Conservation (phyloP, 768 basidiomycete species). For the Tubosaeta sp. region DNA sequence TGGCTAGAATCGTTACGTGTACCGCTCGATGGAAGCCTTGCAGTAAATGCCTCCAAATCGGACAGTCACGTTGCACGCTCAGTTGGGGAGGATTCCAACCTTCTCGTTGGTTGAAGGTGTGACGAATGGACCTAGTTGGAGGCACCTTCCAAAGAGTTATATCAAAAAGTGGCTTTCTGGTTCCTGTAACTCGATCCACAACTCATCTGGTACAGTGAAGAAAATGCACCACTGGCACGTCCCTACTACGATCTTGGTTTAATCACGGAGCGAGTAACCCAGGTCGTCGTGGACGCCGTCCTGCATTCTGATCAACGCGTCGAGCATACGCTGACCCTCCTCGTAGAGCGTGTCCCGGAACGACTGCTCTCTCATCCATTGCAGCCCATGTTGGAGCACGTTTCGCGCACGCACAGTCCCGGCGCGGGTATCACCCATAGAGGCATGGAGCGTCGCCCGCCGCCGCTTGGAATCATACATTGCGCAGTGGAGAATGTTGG, state of each 20-base stretch:
- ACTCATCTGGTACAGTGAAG: too few species aligned
- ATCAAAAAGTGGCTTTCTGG: too few species aligned
- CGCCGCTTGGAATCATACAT: slow-evolving; percentile 46
- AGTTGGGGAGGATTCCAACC: too few species aligned
- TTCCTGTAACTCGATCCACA: too few species aligned
- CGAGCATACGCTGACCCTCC: slow-evolving; percentile 48
- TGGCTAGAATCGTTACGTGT: too few species aligned
- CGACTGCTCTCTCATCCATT: slow-evolving; percentile 57
- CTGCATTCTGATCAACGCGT: slow-evolving; percentile 54
- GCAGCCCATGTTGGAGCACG: slow-evolving; percentile 68
- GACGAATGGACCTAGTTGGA: too few species aligned
- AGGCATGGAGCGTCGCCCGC: slow-evolving; percentile 68
- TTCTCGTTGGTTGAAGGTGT: too few species aligned
- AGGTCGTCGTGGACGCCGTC: slow-evolving; percentile 36
- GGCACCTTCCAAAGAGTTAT: too few species aligned
- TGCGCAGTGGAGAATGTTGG: slow-evolving; percentile 74
- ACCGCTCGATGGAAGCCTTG: too few species aligned
- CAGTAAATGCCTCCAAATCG: too few species aligned
- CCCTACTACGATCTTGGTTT: neutral
- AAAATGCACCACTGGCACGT: too few species aligned
- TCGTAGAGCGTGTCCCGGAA: slow-evolving; percentile 47
- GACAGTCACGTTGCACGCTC: too few species aligned
- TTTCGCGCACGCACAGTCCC: slow-evolving; percentile 64
- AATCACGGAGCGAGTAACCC: slow-evolving; percentile 49
- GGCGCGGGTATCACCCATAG: slow-evolving; percentile 58